Percentiles rank a stretch among this genome's conserved stretches.
phyloP scores from a whole-genome alignment of 2,329 filamentous ascomycete genomes.

The Shiraia sp. region DNA sequence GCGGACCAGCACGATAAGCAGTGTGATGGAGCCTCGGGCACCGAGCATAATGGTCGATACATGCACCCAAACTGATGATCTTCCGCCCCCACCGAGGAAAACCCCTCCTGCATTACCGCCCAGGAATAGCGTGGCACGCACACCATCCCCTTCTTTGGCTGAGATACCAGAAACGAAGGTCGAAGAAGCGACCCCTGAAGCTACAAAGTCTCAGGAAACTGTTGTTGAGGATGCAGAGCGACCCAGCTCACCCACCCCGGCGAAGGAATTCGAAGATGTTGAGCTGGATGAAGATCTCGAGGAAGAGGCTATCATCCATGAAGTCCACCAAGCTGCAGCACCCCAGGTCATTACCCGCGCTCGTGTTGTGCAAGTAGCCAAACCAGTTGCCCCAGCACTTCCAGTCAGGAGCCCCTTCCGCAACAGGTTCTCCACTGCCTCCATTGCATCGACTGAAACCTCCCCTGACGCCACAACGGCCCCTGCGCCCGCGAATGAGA shows the following conservation, averaged over 20 bases:
- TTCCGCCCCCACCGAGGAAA: slow-evolving; percentile 26
- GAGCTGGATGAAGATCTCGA: slow-evolving; percentile 54
- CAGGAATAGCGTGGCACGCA: slow-evolving; percentile 20
- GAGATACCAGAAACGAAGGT: slow-evolving; percentile 42
- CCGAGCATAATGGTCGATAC: slow-evolving; percentile 59
- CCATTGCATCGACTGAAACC: slow-evolving; percentile 28
- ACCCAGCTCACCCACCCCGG: slow-evolving; percentile 20
- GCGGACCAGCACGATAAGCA: slow-evolving; percentile 69
- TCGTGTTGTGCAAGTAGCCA: slow-evolving; percentile 82
- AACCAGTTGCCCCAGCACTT: slow-evolving; percentile 75
- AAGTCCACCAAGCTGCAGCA: slow-evolving; percentile 65
- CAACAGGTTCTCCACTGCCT: slow-evolving; percentile 42
- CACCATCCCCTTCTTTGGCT: slow-evolving; percentile 29
- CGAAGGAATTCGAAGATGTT: slow-evolving; percentile 41
- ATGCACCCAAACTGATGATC: slow-evolving; percentile 22
- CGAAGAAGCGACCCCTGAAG: slow-evolving; percentile 20
- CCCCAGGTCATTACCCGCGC: slow-evolving; percentile 74
- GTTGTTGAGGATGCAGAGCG: slow-evolving; percentile 10
- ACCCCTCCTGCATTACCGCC: slow-evolving; percentile 29
- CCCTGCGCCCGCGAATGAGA: slow-evolving; percentile 26
- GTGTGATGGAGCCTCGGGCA: slow-evolving; percentile 61
- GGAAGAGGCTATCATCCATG: slow-evolving; percentile 70
- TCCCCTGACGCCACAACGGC: slow-evolving; percentile 21
- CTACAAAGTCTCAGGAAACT: slow-evolving; percentile 8
- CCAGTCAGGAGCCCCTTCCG: slow-evolving; percentile 74